Evolutionary conservation across 139 green algal genomes (phyloP).

Genomic region (Chlamydomonas sp.): DNA sequence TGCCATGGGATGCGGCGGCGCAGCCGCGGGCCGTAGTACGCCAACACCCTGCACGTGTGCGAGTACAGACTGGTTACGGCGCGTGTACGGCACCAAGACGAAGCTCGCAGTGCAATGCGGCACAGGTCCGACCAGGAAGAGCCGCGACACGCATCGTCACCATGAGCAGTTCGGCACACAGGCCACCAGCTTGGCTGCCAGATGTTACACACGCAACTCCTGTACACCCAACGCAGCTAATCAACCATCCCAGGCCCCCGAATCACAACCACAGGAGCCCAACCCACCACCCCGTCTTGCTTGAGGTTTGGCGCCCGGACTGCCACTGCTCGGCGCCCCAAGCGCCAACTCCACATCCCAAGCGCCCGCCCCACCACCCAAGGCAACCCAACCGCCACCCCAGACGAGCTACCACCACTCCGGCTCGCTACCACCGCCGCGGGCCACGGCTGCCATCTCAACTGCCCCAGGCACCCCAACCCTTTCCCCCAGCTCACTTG

Average conservation of each 20-base stretch:
- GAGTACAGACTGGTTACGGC: neutral
- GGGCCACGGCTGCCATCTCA: no score
- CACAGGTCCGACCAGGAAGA: neutral
- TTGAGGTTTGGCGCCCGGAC: neutral
- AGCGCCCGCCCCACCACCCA: neutral
- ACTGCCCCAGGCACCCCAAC: neutral
- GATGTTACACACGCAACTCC: neutral
- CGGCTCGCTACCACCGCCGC: no score
- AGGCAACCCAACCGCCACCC: no score
- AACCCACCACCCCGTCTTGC: neutral
- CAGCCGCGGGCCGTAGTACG: slow-evolving; percentile 84
- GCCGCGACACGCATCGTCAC: neutral
- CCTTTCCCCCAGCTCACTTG: slow-evolving; percentile 6
- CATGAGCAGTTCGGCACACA: neutral
- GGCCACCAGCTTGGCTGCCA: neutral
- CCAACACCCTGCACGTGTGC: slow-evolving; percentile 54
- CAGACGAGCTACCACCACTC: no score
- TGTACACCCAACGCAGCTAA: neutral
- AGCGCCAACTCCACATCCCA: neutral
- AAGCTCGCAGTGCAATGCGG: neutral
- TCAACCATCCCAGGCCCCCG: neutral
- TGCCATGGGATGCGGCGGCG: slow-evolving; percentile 43
- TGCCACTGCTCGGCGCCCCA: neutral
- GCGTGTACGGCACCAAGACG: neutral
- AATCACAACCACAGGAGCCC: neutral